Base-by-base conservation (phyloP, 2,329 filamentous ascomycete species). In the Ceratocystis cubensis region DNA sequence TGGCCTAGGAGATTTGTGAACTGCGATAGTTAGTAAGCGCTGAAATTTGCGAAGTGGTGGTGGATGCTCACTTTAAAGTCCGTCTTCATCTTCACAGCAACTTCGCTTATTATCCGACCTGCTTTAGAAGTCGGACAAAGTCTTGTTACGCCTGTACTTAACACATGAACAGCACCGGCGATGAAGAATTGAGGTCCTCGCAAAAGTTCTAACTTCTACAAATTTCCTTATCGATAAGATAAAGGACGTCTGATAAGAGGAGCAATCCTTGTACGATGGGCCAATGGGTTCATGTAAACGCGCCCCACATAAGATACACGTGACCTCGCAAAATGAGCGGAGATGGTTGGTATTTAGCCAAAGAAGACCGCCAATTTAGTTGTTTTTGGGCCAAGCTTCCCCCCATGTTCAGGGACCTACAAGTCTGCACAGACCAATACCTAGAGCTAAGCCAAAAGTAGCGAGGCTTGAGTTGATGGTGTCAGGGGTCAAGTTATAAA, bases 1-100 rank as follows among this genome's bases (percentile, higher is more conserved):
- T 94, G 99, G 75, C 94, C 95, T 73, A 99, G 84, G 75, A 99
- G 84, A 78, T 97, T 99, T 75, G 93, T 96, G 79, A 99, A 99
- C 92, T 96, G 73, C 1, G 56, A n/a, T 28, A 41, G 46, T 56
- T 68, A 66, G 41, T 37, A 66, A 22, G 25, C 22, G 22, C 15
- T 22, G 20, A 10, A 22, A 20, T 20, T 22, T 13, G 57, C 5
- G 44, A 22, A n/a, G 5, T 10, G 28, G 59, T 13, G 7, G 25
- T 45, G 6, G 13, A 13, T 33, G 67, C 76, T 70, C 78, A 95
- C 93, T 86, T 94, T 95, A 77, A 97, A 99, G 78, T 97, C 93
- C 71, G 92, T 97, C 88, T 97, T 99, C 94, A 99, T 99, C 75
- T 77, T 85, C 75, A 76, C 72, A 59, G 65, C 20, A 56, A 30